Percentiles rank a stretch among this genome's conserved stretches.
Conservation (phyloP, 2,329 filamentous ascomycete species). For the Cladosporium sp. region DNA sequence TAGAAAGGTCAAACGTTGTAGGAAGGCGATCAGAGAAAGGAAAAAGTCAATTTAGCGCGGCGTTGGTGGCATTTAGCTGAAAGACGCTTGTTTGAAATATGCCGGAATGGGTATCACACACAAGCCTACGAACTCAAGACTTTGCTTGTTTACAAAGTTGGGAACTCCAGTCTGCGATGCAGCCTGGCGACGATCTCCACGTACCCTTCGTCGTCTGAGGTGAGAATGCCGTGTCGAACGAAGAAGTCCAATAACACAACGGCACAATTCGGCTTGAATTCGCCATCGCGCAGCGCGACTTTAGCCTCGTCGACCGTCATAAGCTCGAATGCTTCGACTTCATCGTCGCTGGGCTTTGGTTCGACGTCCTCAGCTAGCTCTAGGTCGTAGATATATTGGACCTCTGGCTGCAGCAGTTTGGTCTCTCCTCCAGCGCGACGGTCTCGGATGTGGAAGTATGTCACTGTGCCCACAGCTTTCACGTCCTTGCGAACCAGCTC, state of each 20-base stretch:
- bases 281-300: slow-evolving; percentile 66
- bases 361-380: slow-evolving; percentile 69
- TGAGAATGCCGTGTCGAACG: slow-evolving; percentile 79
- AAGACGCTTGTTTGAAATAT: slow-evolving; percentile 14
- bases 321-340: slow-evolving; percentile 83
- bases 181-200: slow-evolving; percentile 73
- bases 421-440: slow-evolving; percentile 75
- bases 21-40: slow-evolving; percentile 4
- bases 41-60: slow-evolving; percentile 34
- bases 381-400: slow-evolving; percentile 88
- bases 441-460: slow-evolving; percentile 82
- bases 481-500: slow-evolving; percentile 64
- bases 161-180: slow-evolving; percentile 80
- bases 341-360: slow-evolving; percentile 79
- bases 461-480: slow-evolving; percentile 68
- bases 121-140: slow-evolving; percentile 18
- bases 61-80: slow-evolving; percentile 29
- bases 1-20: slow-evolving; percentile 11
- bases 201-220: slow-evolving; percentile 73
- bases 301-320: slow-evolving; percentile 76
- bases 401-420: slow-evolving; percentile 83
- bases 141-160: slow-evolving; percentile 39
- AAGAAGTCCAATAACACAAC: slow-evolving; percentile 87
- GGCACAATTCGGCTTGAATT: slow-evolving; percentile 93
- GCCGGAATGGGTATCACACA: slow-evolving; percentile 31